Evolutionary conservation across 768 basidiomycete genomes (phyloP).

Genomic region (Naganishia vaughanmartiniae): DNA sequence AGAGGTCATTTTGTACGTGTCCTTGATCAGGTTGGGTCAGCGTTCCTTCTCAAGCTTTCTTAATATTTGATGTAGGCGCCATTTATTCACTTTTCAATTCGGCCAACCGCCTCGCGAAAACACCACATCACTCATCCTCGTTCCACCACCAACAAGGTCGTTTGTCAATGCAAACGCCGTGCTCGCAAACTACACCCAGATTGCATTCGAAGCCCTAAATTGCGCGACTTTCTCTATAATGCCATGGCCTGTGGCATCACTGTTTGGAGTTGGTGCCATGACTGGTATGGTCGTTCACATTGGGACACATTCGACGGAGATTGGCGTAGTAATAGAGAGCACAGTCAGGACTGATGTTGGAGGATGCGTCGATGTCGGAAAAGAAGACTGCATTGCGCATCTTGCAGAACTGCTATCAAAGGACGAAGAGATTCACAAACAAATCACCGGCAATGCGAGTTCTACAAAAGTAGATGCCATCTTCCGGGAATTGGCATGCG

Average conservation of each 20-base stretch:
- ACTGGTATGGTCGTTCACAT: conserved; percentile 46
- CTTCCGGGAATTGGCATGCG: conserved; percentile 37
- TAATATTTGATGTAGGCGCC: conserved; percentile 4
- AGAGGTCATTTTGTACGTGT: conserved; percentile 31
- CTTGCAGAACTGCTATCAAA: conserved; percentile 37
- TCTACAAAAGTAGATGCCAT: conserved; percentile 5
- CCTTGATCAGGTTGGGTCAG: background rate
- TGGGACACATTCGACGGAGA: conserved; percentile 34
- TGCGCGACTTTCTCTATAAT: conserved; percentile 43
- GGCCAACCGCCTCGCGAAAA: conserved; percentile 40
- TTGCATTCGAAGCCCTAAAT: conserved; percentile 49
- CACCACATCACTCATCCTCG: conserved; percentile 42
- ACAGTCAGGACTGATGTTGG: conserved; percentile 43
- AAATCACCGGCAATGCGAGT: background rate
- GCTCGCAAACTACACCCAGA: conserved; percentile 43
- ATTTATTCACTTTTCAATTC: conserved; percentile 35
- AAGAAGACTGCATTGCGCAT: conserved; percentile 38
- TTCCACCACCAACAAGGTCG: conserved; percentile 44
- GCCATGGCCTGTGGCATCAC: conserved; percentile 41
- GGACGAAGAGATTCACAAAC: background rate
- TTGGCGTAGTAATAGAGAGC: conserved; percentile 42
- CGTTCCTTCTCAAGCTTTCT: background rate
- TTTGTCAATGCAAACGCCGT: conserved; percentile 35
- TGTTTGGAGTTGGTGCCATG: conserved; percentile 45
- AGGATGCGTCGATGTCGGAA: conserved; percentile 39